Evolutionary conservation across 2,329 filamentous ascomycete species (phyloP), one percentile per base, ranked within the genome.

Genomic region (Neonectria hederae): DNA sequence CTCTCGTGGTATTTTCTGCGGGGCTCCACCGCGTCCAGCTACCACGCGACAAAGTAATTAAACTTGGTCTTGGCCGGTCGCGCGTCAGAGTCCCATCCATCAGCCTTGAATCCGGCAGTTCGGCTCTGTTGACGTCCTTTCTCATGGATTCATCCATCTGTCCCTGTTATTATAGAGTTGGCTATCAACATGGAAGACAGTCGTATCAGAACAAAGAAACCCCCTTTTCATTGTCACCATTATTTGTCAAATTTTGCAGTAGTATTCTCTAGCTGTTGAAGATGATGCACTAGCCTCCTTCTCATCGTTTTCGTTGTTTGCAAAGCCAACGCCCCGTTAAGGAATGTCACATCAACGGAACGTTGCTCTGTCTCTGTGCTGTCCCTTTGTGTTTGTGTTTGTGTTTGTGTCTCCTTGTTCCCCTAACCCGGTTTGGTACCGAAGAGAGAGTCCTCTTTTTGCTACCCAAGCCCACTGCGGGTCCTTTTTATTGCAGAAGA

Each of bases 11-110:
- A 57, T 54, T 62, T 54, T 52, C n/a, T 43, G 28, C 52, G 53
- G 62, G 52, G 57, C 40, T 1, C 3, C 24, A 49, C 38, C 54
- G 62, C 62, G 58, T 45, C 43, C 46, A 14, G 24, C 26, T 57
- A 63, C 60, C 51, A 40, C 60, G 54, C 60, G 54, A 58, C 54
- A 22, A 63, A 46, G 60, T 58, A 54, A 63, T 62, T 57, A 53
- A 48, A 54, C 53, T 30, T 57, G 40, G 5, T 13, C 35, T 13
- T 46, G 52, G 22, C 46, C 26, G 4, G 38, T 19, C 35, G 52
- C 17, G 52, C 46, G 26, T 13, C 26, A 14, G 26, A 49, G 14
- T 45, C 11, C 21, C 9, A 5, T 38, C 21, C 9, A 5, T 38
- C 28, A 32, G 30, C n/a, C 28, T 19, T 43, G n/a, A 17, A 13